Evolutionary conservation across 345 rosid species (phyloP), one percentile per base, ranked within the genome.

Genomic region (Schrenkiella parvula): DNA sequence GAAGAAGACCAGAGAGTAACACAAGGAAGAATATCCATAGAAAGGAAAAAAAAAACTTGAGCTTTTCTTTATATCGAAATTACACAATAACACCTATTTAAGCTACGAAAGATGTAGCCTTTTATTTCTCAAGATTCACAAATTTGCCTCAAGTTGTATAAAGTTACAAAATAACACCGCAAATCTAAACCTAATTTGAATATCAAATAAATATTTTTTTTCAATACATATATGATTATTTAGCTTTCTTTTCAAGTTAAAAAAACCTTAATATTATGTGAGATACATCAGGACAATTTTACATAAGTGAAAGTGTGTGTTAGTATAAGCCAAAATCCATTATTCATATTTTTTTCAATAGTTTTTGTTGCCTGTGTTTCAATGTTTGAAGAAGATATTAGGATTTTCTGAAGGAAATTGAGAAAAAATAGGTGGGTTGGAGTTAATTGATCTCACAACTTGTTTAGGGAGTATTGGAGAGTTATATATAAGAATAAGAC

Each of bases 11-110:
- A 61, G 41, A 44, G 60, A 44, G 53, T 31, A 51, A 18, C 31
- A 44, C 43, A 63, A 63, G 70, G 59, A 63, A 54, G 65, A 26
- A 69, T 64, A 62, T 76, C 79, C 79, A 76, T 62, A 69, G 66
- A 69, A 35, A 76, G 23, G 23, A 7, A n/a, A 11, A 29, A 4
- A 8, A 10, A 39, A 23, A 68, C 39, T 26, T 34, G 37, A 63
- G 35, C 66, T 54, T 74, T 68, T 18, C 13, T 32, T 46, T 51
- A 19, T 59, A 37, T 51, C 37, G 15, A 67, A 31, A 44, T 61
- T 61, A 39, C 50, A 41, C 66, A 61, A 9, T 1, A n/a, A 7
- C 47, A 14, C 64, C 64, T 58, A 12, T 37, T 21, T 7, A 21
- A 37, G 25, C 3, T 26, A 26, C 31, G 11, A 31, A 11, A 2